Percentiles rank a stretch among this genome's conserved stretches.
Evolutionary conservation across 495 filamentous ascomycete genomes (phyloP).

Genomic region (Neurospora sp.): DNA sequence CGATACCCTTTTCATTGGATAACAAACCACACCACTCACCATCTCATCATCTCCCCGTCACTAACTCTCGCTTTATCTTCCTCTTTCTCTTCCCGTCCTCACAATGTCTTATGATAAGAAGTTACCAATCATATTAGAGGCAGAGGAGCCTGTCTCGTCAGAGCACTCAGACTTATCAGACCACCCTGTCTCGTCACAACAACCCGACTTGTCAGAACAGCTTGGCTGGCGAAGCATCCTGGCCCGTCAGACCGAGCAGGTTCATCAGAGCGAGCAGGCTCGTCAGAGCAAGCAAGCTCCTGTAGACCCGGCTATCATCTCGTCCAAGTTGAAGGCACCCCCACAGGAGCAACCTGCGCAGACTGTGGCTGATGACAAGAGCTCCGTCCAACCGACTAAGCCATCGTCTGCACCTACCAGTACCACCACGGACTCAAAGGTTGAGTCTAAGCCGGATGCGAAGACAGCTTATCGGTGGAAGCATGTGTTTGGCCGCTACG

Average conservation of each 20-base stretch:
- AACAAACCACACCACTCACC: not conserved
- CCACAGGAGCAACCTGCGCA: conserved; percentile 33
- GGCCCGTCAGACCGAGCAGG: not conserved
- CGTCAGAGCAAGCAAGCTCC: conserved; percentile 36
- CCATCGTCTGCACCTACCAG: conserved; percentile 8
- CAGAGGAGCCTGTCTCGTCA: not conserved
- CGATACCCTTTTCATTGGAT: not conserved
- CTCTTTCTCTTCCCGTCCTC: not conserved
- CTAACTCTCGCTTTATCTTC: not conserved
- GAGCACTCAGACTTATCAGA: not conserved
- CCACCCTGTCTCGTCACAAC: not conserved
- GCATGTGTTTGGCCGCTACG: not conserved
- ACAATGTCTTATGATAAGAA: not conserved
- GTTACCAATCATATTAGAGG: not conserved
- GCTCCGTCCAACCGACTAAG: not conserved
- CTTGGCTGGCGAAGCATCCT: not conserved
- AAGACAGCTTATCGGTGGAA: not conserved
- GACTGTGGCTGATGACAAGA: conserved; percentile 30
- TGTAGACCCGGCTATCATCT: conserved; percentile 73
- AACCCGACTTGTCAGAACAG: not conserved
- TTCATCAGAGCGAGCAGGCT: not conserved
- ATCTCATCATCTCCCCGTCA: not conserved
- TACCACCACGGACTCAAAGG: conserved; percentile 7
- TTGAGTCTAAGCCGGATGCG: conserved; percentile 3
- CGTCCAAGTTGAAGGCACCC: conserved; percentile 51